Base-by-base conservation (phyloP, 495 filamentous ascomycete genomes). In the Tetracladium setigerum region DNA sequence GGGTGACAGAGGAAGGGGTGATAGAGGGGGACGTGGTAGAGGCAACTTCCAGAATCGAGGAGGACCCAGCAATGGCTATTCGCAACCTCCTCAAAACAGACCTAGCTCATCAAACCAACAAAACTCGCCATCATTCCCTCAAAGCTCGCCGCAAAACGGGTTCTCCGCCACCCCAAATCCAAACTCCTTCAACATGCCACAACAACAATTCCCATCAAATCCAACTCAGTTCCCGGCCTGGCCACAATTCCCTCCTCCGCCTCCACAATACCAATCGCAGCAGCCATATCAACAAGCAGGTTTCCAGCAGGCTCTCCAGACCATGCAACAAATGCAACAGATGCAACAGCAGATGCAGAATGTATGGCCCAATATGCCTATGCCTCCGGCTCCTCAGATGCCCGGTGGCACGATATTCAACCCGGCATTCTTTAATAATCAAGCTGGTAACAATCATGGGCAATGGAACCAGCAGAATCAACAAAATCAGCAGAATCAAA, bases 361-460 rank as follows among this genome's bases (percentile, higher is more conserved):
- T 27, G 31, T 35, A 33, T 57, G 53, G 52, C 52, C 46, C 30
- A 33, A 36, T 10, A 47, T 56, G 36, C 54, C 57, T 34, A 38
- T 47, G 49, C 46, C 61, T 16, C 50, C 54, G 18, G 51, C 57
- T 22, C 41, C 56, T 31, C 38, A 55, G 34, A 40, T 57, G 22
- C 67, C 69, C 1, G 57, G 65, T n/a, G 79, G 76, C 30, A 69
- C 76, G 1, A 80, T 81, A 43, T 71, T 87, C 52, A 86, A 83
- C 44, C 83, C 83, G 5, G 70, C 77, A 1, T 82, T 87, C 64
- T 70, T 86, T 50, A 68, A 67, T 50, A 60, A 56, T 31, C 61
- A 62, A 13, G 62, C 62, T 18, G 59, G 63, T 14, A 61, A 60
- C 15, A 33, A 15, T 19, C 52, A 46, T 46, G 43, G 30, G 14